Base-by-base conservation (phyloP, 2,329 filamentous ascomycete species). In the Hypoxylon sp. region DNA sequence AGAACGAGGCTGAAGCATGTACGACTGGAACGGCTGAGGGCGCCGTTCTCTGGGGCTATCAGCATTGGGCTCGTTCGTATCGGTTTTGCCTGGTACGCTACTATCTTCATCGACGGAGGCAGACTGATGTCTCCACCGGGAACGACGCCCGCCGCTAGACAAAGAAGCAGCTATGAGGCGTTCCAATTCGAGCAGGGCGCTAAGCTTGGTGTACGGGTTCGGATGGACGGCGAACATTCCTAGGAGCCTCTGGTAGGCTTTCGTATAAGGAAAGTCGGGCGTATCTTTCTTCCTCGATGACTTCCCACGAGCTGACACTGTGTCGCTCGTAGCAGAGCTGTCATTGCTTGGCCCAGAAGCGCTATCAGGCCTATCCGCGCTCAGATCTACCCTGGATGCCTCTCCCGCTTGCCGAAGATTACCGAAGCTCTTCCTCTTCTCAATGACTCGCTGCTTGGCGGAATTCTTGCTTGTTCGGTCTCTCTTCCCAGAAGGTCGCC, bases 181-280 rank as follows among this genome's bases (percentile, higher is more conserved):
- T 75, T 97, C 90, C 4, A 99, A 85, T 77, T 98, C 93, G 67
- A 91, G 90, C 3, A 98, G 83, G 0, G 93, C 91, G 70, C 91
- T 90, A 11, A 99, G 86, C 79, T 99, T 99, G 21, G 89, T 86
- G 72, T 92, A 92, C 0, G 96, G 96, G 75, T 96, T 97, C 0
- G 93, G 92, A 71, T 97, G 93, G 3, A 94, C 92, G 45, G 93
- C 93, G 73, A 99, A 97, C 82, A 93, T 94, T 69, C 89, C 90
- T 32, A 98, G 84, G 1, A 98, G 84, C 11, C 91, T 89, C 71
- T 89, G 86, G 76, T 97, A 98, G 0, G 94, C 92, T 71, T 89
- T 88, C 56, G 89, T 89, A 76, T 95, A 98, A 0, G 93, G 92
- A 73, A 97, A 97, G 41, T 92, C 89, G 1, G 80, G 69, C 2